These are phyloP conservation scores for Ramaria rubella DNA, from an alignment of 768 basidiomycete species.

Conservation along the genomic window DNA sequence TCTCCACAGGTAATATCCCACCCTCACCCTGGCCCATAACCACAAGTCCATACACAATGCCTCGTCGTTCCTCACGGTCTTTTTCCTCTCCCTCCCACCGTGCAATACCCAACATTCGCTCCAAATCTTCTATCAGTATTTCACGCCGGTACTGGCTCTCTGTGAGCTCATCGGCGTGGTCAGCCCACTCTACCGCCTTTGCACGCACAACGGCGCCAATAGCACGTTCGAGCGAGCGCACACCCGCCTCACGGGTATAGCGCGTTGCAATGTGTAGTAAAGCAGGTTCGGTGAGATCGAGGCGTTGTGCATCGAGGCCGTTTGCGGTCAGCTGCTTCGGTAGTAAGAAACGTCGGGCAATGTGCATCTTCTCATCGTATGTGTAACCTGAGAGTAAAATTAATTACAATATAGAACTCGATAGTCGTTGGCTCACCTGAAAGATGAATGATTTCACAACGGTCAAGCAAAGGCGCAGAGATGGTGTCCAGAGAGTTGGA, in stretches of 20 bases:
- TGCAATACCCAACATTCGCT: constrained; percentile 74
- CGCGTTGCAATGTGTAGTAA: constrained; percentile 66
- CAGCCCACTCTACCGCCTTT: constrained; percentile 90
- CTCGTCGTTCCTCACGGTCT: constrained; percentile 65
- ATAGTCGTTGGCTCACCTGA: constrained; percentile 40
- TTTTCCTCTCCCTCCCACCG: constrained; percentile 76
- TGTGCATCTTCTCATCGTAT: constrained; percentile 86
- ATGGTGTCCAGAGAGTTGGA: constrained; percentile 89
- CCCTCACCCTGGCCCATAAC: constrained; percentile 88
- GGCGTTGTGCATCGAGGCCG: constrained; percentile 54
- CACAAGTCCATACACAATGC: constrained; percentile 80
- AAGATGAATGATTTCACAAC: constrained; percentile 82
- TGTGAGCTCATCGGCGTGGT: constrained; percentile 40
- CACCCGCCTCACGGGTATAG: constrained; percentile 89
- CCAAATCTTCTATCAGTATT: constrained; percentile 68
- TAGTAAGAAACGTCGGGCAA: constrained; percentile 78
- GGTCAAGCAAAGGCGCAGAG: constrained; percentile 78
- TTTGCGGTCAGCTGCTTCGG: constrained; percentile 84
- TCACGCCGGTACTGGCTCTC: constrained; percentile 43
- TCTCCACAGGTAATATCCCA: constrained; percentile 80
- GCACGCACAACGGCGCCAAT: constrained; percentile 84
- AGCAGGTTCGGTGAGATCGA: constrained; percentile 63
- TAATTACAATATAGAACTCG: not conserved
- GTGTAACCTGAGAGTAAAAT: constrained; percentile 53
- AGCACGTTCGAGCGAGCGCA: constrained; percentile 82